Percentiles rank a stretch among this genome's conserved stretches.
phyloP scores from a whole-genome alignment of 202 grass and related monocot species.

The Eragrostis tef region DNA sequence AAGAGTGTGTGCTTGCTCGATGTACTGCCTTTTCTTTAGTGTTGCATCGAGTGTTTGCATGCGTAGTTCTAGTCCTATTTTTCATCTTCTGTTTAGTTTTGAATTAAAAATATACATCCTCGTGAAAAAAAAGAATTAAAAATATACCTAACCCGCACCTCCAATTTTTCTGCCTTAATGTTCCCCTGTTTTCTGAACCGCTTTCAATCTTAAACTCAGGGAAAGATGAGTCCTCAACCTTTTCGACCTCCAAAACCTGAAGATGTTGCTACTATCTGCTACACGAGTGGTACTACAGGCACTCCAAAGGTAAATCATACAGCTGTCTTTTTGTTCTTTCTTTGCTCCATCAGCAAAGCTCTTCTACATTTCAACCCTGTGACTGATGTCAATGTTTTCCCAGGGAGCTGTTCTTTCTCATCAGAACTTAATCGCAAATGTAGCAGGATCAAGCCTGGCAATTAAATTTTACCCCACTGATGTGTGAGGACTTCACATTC shows the following conservation, averaged over 20 bases:
- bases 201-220: slow-evolving; percentile 56
- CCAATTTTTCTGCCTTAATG: slow-evolving; percentile 27
- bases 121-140: too few relatives aligned
- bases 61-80: neutral
- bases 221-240: slow-evolving; percentile 60
- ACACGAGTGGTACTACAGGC: slow-evolving; percentile 95
- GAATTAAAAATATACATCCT: slow-evolving; percentile 8
- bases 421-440: slow-evolving; percentile 86
- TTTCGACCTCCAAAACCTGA: slow-evolving; percentile 82
- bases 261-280: slow-evolving; percentile 92
- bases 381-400: slow-evolving; percentile 40
- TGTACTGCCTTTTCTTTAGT: slow-evolving; percentile 12
- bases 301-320: slow-evolving; percentile 74
- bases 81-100: slow-evolving; percentile 3
- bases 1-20: too few relatives aligned
- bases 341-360: slow-evolving; percentile 16
- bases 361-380: slow-evolving; percentile 41
- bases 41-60: neutral
- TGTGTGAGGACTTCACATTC: slow-evolving; percentile 66
- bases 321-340: slow-evolving; percentile 41
- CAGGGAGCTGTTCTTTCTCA: slow-evolving; percentile 96
- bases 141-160: neutral
- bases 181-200: neutral
- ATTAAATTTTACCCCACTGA: slow-evolving; percentile 82
- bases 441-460: slow-evolving; percentile 64